Evolutionary conservation across 192 early-diverging fungal genomes (phyloP).

Genomic region (Coemansia sp.): DNA sequence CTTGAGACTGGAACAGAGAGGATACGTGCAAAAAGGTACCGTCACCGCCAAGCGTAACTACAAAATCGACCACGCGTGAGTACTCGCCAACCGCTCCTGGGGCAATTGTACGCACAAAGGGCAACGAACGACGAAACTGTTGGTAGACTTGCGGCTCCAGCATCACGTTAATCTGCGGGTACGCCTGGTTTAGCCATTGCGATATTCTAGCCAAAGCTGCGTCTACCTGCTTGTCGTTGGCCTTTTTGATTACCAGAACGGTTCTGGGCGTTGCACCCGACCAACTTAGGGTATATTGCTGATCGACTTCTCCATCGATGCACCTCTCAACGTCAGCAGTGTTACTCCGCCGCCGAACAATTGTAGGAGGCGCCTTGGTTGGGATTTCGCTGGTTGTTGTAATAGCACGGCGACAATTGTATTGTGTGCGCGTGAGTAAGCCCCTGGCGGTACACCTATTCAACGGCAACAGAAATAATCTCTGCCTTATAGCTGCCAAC

Average conservation of each 20-base stretch:
- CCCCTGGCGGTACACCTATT: too few species aligned
- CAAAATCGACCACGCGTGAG: conserved; percentile 73
- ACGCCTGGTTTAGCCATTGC: conserved; percentile 65
- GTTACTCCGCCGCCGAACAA: conserved; percentile 9
- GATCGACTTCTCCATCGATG: conserved; percentile 24
- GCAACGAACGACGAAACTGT: conserved; percentile 48
- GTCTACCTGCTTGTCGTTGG: conserved; percentile 64
- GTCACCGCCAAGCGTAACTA: conserved; percentile 90
- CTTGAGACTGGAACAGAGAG: conserved; percentile 69
- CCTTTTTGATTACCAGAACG: conserved; percentile 81
- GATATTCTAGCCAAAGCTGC: conserved; percentile 65
- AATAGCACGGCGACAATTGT: not conserved
- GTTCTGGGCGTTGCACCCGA: conserved; percentile 59
- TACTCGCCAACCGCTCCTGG: conserved; percentile 58
- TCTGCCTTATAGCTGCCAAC: too few species aligned
- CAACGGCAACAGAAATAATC: too few species aligned
- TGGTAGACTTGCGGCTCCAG: conserved; percentile 65
- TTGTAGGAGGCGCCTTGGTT: conserved; percentile 31
- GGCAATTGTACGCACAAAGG: conserved; percentile 25
- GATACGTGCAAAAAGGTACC: conserved; percentile 89
- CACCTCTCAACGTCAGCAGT: not conserved
- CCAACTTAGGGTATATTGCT: conserved; percentile 30
- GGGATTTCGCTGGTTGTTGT: conserved; percentile 31
- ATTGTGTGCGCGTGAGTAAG: too few species aligned
- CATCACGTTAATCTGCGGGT: conserved; percentile 69